Base-by-base conservation (phyloP, 176 grass and related monocot species). In the Pharus latifolius region DNA sequence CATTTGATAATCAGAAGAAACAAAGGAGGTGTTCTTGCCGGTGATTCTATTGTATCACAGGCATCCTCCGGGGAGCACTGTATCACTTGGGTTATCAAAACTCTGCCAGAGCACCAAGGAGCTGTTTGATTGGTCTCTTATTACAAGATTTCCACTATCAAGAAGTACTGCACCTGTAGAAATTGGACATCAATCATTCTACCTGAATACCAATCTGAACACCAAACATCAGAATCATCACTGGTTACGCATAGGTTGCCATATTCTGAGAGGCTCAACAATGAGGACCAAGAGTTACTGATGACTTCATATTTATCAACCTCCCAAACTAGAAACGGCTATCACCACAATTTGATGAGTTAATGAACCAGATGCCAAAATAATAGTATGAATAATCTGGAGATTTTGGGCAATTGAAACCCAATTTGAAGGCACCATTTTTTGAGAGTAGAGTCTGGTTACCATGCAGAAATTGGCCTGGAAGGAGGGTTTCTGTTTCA, bases 121-220 rank as follows among this genome's bases (percentile, higher is more conserved):
- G 20, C 6, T 77, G 20, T 78, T 73, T 2, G 14, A 8, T 61
- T 16, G 2, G 3, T 84, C 59, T 74, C 63, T 72, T 15, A 84
- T 2, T 15, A 79, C 24, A 10, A 84, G 49, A 66, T 84, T 79
- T 46, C 75, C 82, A 0, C 1, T 84, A 20, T 73, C 75, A 73
- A 79, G 68, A 11, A 85, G 73, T 12, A 85, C 17, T 49, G 75
- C 67, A 27, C 25, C 3, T 7, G 12, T 4, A 66, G 18, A 28
- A 3, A 48, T 3, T 7, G 25, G n/a, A n/a, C n/a, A n/a, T n/a
- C n/a, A 70, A 42, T 23, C 30, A 4, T 4, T 23, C 10, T 8
- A 15, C 0, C 2, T 50, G 17, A 38, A 38, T 38, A 38, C 35
- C 2, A 2, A 9, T 4, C 4, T 22, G 43, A 50, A 3, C 3